Base-by-base conservation (phyloP, 2,329 filamentous ascomycete genomes). In the Ceratocystis ficicola region DNA sequence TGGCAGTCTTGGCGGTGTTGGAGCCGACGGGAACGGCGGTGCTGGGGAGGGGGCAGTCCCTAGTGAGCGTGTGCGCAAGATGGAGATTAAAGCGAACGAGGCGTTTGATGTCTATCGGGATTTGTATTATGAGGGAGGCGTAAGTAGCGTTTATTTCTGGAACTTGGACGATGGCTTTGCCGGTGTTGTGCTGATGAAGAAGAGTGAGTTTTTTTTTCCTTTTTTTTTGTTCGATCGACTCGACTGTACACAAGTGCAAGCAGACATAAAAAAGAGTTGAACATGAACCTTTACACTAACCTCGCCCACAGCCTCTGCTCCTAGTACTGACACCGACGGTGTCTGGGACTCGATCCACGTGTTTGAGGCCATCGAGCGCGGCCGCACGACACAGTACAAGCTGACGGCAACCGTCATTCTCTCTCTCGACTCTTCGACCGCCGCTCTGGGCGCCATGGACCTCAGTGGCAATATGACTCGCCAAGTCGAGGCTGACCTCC, bases 311-410 rank as follows among this genome's bases (percentile, higher is more conserved):
- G 87, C 83, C 73, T 87, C 83, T 70, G 85, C 80, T 66, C 86
- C 81, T 69, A 83, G 81, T 70, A 82, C 79, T 74, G 83, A 82
- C 71, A 86, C 83, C 72, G 83, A 88, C 66, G 92, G 91, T 67
- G 87, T 90, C 65, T 99, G 94, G 94, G 94, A 99, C 78, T 95
- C 90, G 70, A 97, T 99, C 74, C 94, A 99, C 79, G 94, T 99
- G 70, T 95, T 99, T 75, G 94, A 99, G 76, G 91, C 93, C 68
- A 90, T 90, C 72, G 94, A 99, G 75, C 88, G 91, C 70, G 91
- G 90, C 70, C 87, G 94, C 69, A 89, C 86, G 70, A 92, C 91
- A 68, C 93, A 96, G 78, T 99, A 99, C 83, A 96, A 96, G 77
- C 86, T 99, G 70, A 99, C 94, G 0, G 95, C 89, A 70, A 99